phyloP scores from a whole-genome alignment of 2,329 filamentous ascomycete species.

The Dactylonectria macrodidyma region DNA sequence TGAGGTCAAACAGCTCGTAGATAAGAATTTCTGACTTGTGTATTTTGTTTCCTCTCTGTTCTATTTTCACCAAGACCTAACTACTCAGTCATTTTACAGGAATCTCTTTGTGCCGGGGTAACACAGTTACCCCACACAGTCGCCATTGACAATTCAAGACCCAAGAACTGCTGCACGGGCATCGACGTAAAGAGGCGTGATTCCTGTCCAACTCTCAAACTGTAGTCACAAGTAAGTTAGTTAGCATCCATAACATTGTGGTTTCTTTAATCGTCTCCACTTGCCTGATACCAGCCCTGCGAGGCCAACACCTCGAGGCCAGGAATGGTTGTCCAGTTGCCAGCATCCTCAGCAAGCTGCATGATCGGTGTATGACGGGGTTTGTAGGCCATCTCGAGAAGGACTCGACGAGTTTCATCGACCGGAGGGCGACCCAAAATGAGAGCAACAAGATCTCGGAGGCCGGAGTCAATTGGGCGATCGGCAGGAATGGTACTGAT shows the following conservation, averaged over 20 bases:
- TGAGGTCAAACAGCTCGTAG: background rate
- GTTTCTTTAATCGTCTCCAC: slow-evolving; percentile 45
- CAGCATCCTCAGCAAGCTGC: slow-evolving; percentile 80
- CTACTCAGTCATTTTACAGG: no score
- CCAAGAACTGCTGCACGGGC: slow-evolving; percentile 74
- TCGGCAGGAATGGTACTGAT: slow-evolving; percentile 95
- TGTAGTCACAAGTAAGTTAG: slow-evolving; percentile 50
- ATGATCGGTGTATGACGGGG: slow-evolving; percentile 88
- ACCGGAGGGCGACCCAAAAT: slow-evolving; percentile 61
- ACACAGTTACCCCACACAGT: slow-evolving; percentile 14
- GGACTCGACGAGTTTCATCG: slow-evolving; percentile 65
- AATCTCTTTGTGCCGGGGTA: background rate
- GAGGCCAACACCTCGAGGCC: slow-evolving; percentile 91
- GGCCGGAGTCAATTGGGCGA: slow-evolving; percentile 80
- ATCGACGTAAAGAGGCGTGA: slow-evolving; percentile 79
- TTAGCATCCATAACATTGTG: slow-evolving; percentile 33
- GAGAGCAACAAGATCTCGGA: slow-evolving; percentile 75
- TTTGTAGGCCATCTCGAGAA: slow-evolving; percentile 98
- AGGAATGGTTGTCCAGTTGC: slow-evolving; percentile 85
- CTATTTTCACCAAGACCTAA: background rate
- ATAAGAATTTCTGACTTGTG: background rate
- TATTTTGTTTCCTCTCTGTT: background rate
- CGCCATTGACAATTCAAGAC: slow-evolving; percentile 24
- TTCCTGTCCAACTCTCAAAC: slow-evolving; percentile 89
- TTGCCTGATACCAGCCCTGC: slow-evolving; percentile 90